These are phyloP conservation scores for Aspergillus sp. DNA, from an alignment of 2,329 filamentous ascomycete genomes.

Conservation along the genomic window DNA sequence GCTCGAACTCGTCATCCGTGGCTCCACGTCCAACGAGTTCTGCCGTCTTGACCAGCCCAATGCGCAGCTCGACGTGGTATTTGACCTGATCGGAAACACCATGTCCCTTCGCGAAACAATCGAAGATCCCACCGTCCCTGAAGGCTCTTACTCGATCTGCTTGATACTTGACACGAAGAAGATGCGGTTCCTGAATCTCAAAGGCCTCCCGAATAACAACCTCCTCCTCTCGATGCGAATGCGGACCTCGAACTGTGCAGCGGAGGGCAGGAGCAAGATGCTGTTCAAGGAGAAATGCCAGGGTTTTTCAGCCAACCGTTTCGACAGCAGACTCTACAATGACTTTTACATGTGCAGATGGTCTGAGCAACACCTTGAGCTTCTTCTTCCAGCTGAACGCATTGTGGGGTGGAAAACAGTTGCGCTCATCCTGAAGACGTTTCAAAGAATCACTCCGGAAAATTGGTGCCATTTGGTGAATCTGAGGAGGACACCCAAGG, in stretches of 20 bases:
- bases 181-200: constrained; percentile 32
- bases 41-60: constrained; percentile 23
- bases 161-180: constrained; percentile 24
- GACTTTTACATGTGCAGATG: constrained; percentile 25
- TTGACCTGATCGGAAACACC: constrained; percentile 28
- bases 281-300: constrained; percentile 24
- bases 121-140: constrained; percentile 15
- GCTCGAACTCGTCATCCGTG: constrained; percentile 25
- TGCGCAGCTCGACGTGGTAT: constrained; percentile 31
- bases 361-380: constrained; percentile 26
- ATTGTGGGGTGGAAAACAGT: constrained; percentile 34
- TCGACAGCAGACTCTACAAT: constrained; percentile 28
- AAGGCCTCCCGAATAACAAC: constrained; percentile 34
- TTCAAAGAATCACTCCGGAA: constrained; percentile 26
- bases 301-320: constrained; percentile 24
- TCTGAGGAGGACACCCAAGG: constrained; percentile 18
- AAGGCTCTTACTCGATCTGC: constrained; percentile 16
- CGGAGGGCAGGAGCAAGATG: constrained; percentile 24
- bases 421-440: constrained; percentile 34
- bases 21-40: constrained; percentile 19
- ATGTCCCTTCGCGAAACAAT: constrained; percentile 30
- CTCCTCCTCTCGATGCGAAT: constrained; percentile 31
- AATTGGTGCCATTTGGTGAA: constrained; percentile 29
- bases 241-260: constrained; percentile 16
- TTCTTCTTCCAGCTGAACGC: constrained; percentile 30